Evolutionary conservation across 2,329 filamentous ascomycete species (phyloP), one percentile per base, ranked within the genome.

Genomic region (Phyllosticta citriasiana): DNA sequence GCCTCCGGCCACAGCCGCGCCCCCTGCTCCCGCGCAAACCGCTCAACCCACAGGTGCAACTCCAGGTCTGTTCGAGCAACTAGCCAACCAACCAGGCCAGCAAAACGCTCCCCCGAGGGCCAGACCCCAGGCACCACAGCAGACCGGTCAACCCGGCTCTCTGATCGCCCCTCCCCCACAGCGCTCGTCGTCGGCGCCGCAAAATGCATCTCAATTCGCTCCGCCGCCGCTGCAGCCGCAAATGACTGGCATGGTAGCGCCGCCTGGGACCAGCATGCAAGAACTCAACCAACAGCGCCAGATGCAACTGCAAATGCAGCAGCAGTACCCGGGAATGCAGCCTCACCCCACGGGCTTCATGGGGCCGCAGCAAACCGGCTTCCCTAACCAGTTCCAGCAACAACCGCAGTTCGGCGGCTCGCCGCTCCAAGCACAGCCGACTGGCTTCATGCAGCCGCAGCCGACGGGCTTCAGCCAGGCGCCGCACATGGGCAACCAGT

Each of bases 161-260:
- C 79, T 96, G 47, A 83, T 92, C 64, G 83, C 87, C 56, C 91
- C 91, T 7, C 91, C 89, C 19, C 91, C 91, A 10, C 83, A 86
- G 58, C 83, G 94, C 63, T 88, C 94, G 7, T 81, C 94, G 12
- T 97, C 93, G 51, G 93, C 94, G 50, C 93, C 94, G 26, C 88
- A 91, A 71, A 88, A 91, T 59, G 57, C 70, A 50, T 70, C 85
- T 85, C 54, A 91, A 82, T 72, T 82, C 80, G 4, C 94, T 95
- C 72, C 82, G 83, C 7, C 83, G 57, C 86, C 89, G 16, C 76
- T 97, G 66, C 87, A 92, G 71, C 86, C 91, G 58, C 93, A 97
- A 71, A 83, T 92, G 73, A 97, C 94, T 4, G 91, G 93, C 8
- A 80, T 83, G 59, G 79, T 89, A 61, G 87, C 88, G 27, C 84